A percentile compares a stretch with the other conserved stretches of the same genome.
phyloP scores from a whole-genome alignment of 352 stramenopile species.

The Globisporangium sylvaticum region DNA sequence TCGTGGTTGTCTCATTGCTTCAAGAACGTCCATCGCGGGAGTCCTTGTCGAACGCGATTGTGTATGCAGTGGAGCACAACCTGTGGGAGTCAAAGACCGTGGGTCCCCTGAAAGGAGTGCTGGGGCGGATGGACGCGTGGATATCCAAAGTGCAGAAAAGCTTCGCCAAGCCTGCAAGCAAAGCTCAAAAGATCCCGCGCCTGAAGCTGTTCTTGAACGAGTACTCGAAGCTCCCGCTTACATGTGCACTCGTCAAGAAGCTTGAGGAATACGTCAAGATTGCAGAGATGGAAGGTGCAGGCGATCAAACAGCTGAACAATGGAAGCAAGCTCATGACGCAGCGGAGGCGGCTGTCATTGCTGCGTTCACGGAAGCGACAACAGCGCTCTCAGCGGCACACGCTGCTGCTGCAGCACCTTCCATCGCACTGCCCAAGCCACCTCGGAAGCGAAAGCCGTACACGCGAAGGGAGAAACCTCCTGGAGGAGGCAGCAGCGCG shows the following conservation, averaged over 20 bases:
- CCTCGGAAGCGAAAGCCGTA: slow-evolving; percentile 69
- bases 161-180: slow-evolving; percentile 56
- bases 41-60: slow-evolving; percentile 51
- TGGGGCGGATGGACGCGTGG: slow-evolving; percentile 76
- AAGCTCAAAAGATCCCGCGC: slow-evolving; percentile 51
- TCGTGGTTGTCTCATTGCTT: slow-evolving; percentile 68
- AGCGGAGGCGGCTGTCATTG: slow-evolving; percentile 23
- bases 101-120: slow-evolving; percentile 58
- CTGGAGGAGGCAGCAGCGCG: slow-evolving; percentile 18
- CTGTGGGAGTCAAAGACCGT: slow-evolving; percentile 73
- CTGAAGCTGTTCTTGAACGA: slow-evolving; percentile 82
- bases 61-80: slow-evolving; percentile 53
- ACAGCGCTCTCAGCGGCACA: slow-evolving; percentile 13
- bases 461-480: slow-evolving; percentile 53
- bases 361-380: slow-evolving; percentile 33
- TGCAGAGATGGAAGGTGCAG: slow-evolving; percentile 21
- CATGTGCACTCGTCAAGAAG: slow-evolving; percentile 33
- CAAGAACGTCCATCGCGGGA: slow-evolving; percentile 73
- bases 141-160: slow-evolving; percentile 78
- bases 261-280: slow-evolving; percentile 35
- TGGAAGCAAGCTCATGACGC: slow-evolving; percentile 27
- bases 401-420: not conserved
- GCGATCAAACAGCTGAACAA: slow-evolving; percentile 17
- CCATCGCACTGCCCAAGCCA: slow-evolving; percentile 22
- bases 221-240: slow-evolving; percentile 86